Evolutionary conservation across 257 asterid species (phyloP), one percentile per base, ranked within the genome.

Genomic region (Gynochthodes officinalis): DNA sequence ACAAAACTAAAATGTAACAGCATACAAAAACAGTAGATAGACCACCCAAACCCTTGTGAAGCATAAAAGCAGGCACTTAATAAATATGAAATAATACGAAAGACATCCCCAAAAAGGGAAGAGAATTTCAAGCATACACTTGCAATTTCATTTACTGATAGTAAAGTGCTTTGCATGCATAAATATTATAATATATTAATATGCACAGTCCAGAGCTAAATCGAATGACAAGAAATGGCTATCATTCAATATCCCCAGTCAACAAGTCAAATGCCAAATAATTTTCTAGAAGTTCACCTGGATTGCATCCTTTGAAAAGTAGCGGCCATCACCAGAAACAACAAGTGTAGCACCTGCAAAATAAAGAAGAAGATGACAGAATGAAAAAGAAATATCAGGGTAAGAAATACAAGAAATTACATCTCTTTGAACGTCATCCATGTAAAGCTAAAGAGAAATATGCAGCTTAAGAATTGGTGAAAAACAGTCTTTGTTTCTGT

Each of bases 241-340:
- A 46, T 28, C 39, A 12, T 66, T 21, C 13, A 8, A 67, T 28
- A 67, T 14, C 35, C 19, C 28, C 15, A 32, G 16, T 52, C 21
- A 33, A 10, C 8, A 62, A 4, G 28, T 52, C 57, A 73, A 18
- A 62, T 25, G 28, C 52, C 7, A 27, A 37, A 37, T 12, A 53
- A 16, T 48, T 43, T 48, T 37, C 21, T 27, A 77, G 27, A 58
- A 77, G 43, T 60, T 33, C 69, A 91, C 99, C 93, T 89, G 97
- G 71, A 94, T 86, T 44, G 98, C 97, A 72, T 94, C 97, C 89
- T 89, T 89, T 13, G 99, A 94, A 69, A 44, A 94, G 85, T 91
- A 94, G 73, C 99, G 97, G 37, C 99, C 99, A 83, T 94, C 99
- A 79, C 99, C 99, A 70, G 97, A 94, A 76, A 94, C 99, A 78